Base-by-base conservation (phyloP, 2,329 filamentous ascomycete genomes). In the Verticillium nonalfalfae region DNA sequence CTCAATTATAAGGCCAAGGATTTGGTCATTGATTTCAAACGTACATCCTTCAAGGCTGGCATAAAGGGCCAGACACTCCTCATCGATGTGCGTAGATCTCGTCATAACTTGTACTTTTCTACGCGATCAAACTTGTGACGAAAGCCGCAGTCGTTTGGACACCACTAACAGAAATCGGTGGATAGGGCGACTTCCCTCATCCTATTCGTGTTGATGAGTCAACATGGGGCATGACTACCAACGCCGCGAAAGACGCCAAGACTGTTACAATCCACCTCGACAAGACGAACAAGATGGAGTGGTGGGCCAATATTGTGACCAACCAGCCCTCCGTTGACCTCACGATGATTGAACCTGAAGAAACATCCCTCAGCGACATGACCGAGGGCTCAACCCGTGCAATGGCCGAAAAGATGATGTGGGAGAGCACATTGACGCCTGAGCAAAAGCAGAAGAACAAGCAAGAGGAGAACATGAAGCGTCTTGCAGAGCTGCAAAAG, bases 401-500 rank as follows among this genome's bases (percentile, higher is more conserved):
- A 62, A 98, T 99, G 94, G 95, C 99, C 55, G 95, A 99, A 86
- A 99, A 99, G 86, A 99, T 99, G 95, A 99, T 99, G 95, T 99
- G 85, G 71, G 95, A 99, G 79, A 95, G 99, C 82, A 84, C 90
- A 67, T 93, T 98, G 81, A 99, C 26, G 14, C 58, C 58, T 71
- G 95, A 99, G 79, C 95, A 99, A 82, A 84, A 90, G 67, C 93
- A 98, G 80, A 99, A 99, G 86, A 93, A 98, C 80, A 81, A 85
- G 76, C 95, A 99, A 80, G 88, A 96, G 83, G 91, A 93, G 82
- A 98, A 98, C 85, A 78, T 87, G 72, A 94, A 99, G 61, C 89
- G 99, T 69, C 78, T 99, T 73, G 90, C 91, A 78, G 92, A 96
- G 80, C 98, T 99, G 78, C 90, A 97, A 85, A 87, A 97, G 75